phyloP scores from a whole-genome alignment of 129 eudicot species.

The Chrysanthemum makinoi region DNA sequence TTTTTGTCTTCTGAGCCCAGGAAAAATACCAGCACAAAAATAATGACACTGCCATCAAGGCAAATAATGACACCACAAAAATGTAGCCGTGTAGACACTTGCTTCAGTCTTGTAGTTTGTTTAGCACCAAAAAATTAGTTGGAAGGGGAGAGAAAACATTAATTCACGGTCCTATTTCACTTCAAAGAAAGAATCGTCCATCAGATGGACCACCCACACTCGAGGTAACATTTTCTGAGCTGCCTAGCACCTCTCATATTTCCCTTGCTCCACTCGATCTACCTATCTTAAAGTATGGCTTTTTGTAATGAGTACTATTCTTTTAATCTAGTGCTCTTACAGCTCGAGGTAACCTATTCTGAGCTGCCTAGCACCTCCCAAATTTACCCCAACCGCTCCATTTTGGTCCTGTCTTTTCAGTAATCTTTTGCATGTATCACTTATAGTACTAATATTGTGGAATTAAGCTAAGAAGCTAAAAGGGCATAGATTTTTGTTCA shows the following conservation, averaged over 20 bases:
- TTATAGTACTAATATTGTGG: background rate
- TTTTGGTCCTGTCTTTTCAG: background rate
- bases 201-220: background rate
- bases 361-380: background rate
- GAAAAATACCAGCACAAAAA: no score
- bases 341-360: no score
- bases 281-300: no score
- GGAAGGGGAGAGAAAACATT: background rate
- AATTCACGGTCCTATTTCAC: background rate
- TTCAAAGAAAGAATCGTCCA: background rate
- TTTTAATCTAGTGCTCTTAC: no score
- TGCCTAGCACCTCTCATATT: background rate
- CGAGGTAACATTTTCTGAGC: background rate
- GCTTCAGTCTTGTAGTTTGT: background rate
- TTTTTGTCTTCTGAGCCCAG: no score
- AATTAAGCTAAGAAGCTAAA: background rate
- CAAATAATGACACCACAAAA: no score
- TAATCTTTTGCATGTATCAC: background rate
- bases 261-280: no score
- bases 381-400: no score
- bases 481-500: background rate
- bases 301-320: no score
- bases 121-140: background rate
- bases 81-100: no score
- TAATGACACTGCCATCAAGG: no score